phyloP scores from a whole-genome alignment of 2,329 filamentous ascomycete species.

The Xylaria multiplex region DNA sequence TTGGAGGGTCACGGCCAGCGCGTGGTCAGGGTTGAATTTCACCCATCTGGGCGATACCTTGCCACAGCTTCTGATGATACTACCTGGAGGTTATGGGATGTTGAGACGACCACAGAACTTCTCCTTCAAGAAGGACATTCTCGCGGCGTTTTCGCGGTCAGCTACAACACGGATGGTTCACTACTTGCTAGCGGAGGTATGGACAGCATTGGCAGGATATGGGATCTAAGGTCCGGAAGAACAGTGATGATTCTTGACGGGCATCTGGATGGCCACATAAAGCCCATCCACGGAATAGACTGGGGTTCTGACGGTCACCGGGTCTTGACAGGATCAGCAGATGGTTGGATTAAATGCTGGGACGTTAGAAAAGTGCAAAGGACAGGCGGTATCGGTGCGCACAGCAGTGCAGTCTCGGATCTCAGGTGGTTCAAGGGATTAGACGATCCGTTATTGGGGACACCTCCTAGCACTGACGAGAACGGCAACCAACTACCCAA shows the following conservation, averaged over 20 bases:
- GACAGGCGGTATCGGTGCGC: conserved; percentile 86
- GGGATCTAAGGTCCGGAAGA: conserved; percentile 91
- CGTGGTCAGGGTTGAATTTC: conserved; percentile 92
- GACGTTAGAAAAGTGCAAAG: conserved; percentile 89
- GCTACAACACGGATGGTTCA: conserved; percentile 91
- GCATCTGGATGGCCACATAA: conserved; percentile 81
- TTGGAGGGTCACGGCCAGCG: conserved; percentile 85
- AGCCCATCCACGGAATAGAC: conserved; percentile 91
- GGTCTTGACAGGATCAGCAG: conserved; percentile 90
- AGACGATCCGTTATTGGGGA: conserved; percentile 75
- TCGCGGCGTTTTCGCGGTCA: conserved; percentile 88
- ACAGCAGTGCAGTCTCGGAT: conserved; percentile 91
- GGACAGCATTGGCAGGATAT: conserved; percentile 93
- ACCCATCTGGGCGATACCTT: conserved; percentile 88
- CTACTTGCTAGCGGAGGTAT: conserved; percentile 90
- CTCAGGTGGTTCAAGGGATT: conserved; percentile 91
- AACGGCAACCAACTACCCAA: conserved; percentile 77
- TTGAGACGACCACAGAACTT: conserved; percentile 84
- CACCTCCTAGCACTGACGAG: conserved; percentile 68
- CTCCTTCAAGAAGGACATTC: conserved; percentile 94
- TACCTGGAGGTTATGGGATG: conserved; percentile 93
- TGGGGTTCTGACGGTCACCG: conserved; percentile 93
- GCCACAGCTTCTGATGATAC: conserved; percentile 96
- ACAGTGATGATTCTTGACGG: conserved; percentile 96
- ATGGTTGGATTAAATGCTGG: conserved; percentile 98